Evolutionary conservation across 495 filamentous ascomycete genomes (phyloP), one percentile per base, ranked within the genome.

Genomic region (Penicillium odoratum): DNA sequence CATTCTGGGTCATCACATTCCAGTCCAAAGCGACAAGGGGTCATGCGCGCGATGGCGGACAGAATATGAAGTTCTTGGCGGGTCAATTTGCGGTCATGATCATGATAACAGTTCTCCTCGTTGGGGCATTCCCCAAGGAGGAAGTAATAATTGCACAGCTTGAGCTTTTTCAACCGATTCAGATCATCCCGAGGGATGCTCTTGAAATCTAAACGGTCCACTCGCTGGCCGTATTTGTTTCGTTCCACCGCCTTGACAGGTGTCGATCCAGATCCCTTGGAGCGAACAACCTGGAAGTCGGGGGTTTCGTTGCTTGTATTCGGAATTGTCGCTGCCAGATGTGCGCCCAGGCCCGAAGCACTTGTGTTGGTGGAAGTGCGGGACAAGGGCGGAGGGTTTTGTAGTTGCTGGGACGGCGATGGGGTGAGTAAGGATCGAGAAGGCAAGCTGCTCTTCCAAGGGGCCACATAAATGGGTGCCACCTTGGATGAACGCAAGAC

Each of bases 61-160:
- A 96, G 79, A 0, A 84, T 85, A 26, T 81, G 78, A 62, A 85
- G 74, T 63, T 95, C 90, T 29, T 82, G 80, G 56, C 81, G 79
- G 10, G 80, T 85, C 26, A 88, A 79, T 62, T 85, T 87, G 70
- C 89, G 87, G 36, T 85, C 75, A 71, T 95, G 91, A 55, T 86
- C 83, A 65, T 94, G 91, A 44, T 82, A 83, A 70, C 92, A 96
- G 11, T 83, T 80, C 26, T 85, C 64, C 34, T 69, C 81, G 54
- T 85, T 86, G 34, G 84, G 79, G 65, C 92, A 95, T 45, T 87
- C 87, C 2, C 85, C 83, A 30, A 90, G 83, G 29, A 96, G 76
- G 69, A 86, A 93, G 69, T 92, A 84, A 59, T 91, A 89, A 68
- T 94, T 94, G 82, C 92, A 96, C 26, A 93, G 74, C 66, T 95